A percentile compares a stretch with the other conserved stretches of the same genome.
Evolutionary conservation across 441 rosid genomes (phyloP).

Genomic region (Gossypium lobatum): DNA sequence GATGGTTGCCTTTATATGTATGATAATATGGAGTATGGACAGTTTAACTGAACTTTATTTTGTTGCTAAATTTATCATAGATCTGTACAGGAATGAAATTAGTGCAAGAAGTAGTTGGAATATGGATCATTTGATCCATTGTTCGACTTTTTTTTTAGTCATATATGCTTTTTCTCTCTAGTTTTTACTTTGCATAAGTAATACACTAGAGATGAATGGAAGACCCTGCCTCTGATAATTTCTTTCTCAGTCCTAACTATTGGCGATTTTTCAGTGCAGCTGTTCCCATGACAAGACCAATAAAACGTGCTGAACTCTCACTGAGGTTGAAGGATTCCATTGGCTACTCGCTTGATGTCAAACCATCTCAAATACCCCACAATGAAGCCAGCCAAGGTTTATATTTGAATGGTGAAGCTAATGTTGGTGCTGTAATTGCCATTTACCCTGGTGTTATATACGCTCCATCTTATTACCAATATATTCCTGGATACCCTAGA

Average conservation of each 20-base stretch:
- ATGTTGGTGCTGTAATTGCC: constrained; percentile 68
- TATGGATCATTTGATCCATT: background rate
- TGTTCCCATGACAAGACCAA: constrained; percentile 57
- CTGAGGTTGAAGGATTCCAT: constrained; percentile 48
- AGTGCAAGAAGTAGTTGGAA: background rate
- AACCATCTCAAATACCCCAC: constrained; percentile 63
- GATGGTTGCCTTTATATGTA: background rate
- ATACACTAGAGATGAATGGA: background rate
- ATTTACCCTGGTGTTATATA: constrained; percentile 77
- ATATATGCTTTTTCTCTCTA: background rate
- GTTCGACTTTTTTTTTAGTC: background rate
- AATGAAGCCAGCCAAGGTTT: constrained; percentile 72
- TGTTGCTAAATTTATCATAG: background rate
- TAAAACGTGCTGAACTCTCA: constrained; percentile 52
- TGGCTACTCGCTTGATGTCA: constrained; percentile 58
- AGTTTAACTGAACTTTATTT: background rate
- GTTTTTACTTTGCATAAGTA: background rate
- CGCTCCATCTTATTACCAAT: constrained; percentile 61
- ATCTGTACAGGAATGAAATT: background rate
- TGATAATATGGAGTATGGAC: background rate
- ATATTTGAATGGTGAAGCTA: constrained; percentile 69
- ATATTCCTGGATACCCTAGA: constrained; percentile 72
- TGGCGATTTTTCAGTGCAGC: constrained; percentile 62
- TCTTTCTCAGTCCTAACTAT: constrained; percentile 25
- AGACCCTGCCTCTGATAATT: background rate